Evolutionary conservation across 78 protist species (phyloP).

Genomic region (Protostelium mycophagum): DNA sequence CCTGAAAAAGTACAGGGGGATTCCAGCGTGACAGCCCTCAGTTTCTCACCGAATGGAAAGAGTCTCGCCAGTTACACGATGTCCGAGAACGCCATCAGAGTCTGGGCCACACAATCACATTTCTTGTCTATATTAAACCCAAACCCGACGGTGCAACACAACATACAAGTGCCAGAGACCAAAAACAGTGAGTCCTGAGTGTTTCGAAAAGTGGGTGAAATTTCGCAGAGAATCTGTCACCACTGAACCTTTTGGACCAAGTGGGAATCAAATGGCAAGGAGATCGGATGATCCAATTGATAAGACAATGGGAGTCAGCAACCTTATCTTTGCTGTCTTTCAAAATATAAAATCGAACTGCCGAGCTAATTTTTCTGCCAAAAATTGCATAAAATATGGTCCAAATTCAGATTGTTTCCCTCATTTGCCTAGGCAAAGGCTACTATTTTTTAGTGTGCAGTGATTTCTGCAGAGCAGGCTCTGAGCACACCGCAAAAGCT

Average conservation of each 20-base stretch:
- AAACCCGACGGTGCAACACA: background rate
- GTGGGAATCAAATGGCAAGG: background rate
- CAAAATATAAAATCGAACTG: no score
- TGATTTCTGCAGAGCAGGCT: no score
- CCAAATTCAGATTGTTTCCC: no score
- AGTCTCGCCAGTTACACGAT: slow-evolving; percentile 25
- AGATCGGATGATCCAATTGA: background rate
- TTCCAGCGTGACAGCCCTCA: slow-evolving; percentile 14
- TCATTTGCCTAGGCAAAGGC: no score
- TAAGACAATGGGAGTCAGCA: background rate
- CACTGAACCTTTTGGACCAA: background rate
- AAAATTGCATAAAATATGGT: no score
- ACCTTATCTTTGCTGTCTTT: background rate
- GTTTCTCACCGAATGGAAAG: slow-evolving; percentile 45
- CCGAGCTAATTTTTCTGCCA: no score
- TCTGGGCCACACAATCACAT: slow-evolving; percentile 23
- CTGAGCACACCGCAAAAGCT: no score
- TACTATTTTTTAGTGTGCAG: no score
- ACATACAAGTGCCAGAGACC: background rate
- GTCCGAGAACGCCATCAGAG: slow-evolving; percentile 22
- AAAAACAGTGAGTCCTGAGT: background rate
- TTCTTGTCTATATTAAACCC: background rate
- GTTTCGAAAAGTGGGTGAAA: background rate
- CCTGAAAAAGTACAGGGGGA: slow-evolving; percentile 2
- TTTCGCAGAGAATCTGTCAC: background rate